Evolutionary conservation across 805 yeast genomes (phyloP).

Genomic region (Millerago galiae): DNA sequence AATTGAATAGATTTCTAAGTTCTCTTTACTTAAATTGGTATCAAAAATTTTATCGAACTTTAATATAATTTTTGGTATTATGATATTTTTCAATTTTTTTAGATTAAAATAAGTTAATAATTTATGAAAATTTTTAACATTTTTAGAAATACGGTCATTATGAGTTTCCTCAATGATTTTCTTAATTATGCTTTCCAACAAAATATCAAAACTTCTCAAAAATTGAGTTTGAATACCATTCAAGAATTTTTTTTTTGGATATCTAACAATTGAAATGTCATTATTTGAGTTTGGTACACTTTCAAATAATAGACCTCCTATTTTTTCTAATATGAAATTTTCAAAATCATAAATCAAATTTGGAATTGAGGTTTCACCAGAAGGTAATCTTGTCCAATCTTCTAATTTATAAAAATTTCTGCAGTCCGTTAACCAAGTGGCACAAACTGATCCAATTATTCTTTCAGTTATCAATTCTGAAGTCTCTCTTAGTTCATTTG

Average conservation of each 20-base stretch:
- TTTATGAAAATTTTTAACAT: slow-evolving; percentile 37
- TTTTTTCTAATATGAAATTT: slow-evolving; percentile 26
- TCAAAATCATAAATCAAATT: slow-evolving; percentile 29
- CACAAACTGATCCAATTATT: slow-evolving; percentile 40
- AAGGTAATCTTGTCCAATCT: slow-evolving; percentile 30
- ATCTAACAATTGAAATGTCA: slow-evolving; percentile 29
- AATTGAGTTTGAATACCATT: slow-evolving; percentile 36
- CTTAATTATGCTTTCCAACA: slow-evolving; percentile 36
- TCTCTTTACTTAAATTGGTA: slow-evolving; percentile 35
- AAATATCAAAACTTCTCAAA: slow-evolving; percentile 38
- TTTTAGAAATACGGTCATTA: slow-evolving; percentile 9
- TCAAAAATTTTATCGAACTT: slow-evolving; percentile 46
- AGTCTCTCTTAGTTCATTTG: slow-evolving; percentile 31
- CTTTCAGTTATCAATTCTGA: slow-evolving; percentile 35
- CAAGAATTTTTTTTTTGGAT: slow-evolving; percentile 30
- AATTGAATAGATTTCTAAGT: slow-evolving; percentile 37
- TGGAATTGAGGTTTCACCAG: slow-evolving; percentile 33
- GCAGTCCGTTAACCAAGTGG: slow-evolving; percentile 47
- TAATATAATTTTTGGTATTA: slow-evolving; percentile 43
- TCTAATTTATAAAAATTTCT: slow-evolving; percentile 32
- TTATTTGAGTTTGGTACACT: slow-evolving; percentile 28
- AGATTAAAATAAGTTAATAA: slow-evolving; percentile 50
- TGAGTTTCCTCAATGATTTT: slow-evolving; percentile 36
- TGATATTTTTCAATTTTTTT: slow-evolving; percentile 36
- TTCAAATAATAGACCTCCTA: slow-evolving; percentile 29